Evolutionary conservation across 2,329 filamentous ascomycete genomes (phyloP).

Genomic region (Fusarium devonianum): DNA sequence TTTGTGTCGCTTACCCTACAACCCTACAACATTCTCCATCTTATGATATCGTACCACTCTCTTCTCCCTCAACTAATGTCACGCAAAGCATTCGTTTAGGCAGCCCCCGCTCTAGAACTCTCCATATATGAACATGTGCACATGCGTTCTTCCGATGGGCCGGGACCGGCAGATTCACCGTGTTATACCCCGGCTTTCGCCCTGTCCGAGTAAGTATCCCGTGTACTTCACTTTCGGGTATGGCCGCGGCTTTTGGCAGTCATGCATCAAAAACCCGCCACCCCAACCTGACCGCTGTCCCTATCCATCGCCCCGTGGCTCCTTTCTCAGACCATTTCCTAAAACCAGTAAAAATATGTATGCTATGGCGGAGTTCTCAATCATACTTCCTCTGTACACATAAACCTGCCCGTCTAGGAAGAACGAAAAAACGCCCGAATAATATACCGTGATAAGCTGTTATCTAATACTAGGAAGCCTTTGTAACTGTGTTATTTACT

Average conservation of each 20-base stretch:
- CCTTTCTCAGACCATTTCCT: too few species aligned
- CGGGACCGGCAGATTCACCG: slow-evolving; percentile 2
- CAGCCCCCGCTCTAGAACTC: not conserved
- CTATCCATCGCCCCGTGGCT: not conserved
- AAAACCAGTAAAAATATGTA: too few species aligned
- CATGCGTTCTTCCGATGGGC: slow-evolving; percentile 5
- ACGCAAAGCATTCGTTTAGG: not conserved
- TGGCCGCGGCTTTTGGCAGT: not conserved
- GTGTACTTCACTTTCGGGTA: not conserved
- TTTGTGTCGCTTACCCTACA: slow-evolving; percentile 24
- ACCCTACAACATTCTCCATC: slow-evolving; percentile 2
- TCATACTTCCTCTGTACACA: too few species aligned
- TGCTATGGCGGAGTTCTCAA: too few species aligned
- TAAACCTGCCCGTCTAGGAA: too few species aligned
- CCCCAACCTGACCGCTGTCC: not conserved
- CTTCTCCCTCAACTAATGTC: not conserved
- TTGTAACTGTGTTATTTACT: too few species aligned
- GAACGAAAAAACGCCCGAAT: too few species aligned
- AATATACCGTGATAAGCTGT: too few species aligned
- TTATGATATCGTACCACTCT: slow-evolving; percentile 6
- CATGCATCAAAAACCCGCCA: not conserved
- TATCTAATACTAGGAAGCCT: too few species aligned
- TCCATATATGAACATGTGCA: slow-evolving; percentile 9
- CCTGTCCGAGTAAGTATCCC: not conserved
- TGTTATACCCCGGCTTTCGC: slow-evolving; percentile 13